Conservation (phyloP, 1,139 yeast species). For the Lodderomyces orthopsilosis region DNA sequence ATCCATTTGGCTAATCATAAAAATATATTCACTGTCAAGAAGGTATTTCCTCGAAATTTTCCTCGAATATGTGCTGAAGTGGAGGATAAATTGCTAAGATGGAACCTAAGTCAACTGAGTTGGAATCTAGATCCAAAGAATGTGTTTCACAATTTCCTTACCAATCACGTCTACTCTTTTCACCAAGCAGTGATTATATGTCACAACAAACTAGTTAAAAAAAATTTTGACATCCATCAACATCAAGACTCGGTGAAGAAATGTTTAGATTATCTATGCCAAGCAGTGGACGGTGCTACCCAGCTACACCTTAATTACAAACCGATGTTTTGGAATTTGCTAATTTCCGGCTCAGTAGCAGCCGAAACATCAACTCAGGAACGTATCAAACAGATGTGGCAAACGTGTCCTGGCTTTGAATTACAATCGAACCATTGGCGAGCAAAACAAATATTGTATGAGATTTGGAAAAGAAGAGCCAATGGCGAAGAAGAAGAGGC, state of each 20-base stretch:
- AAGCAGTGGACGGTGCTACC: slow-evolving; percentile 19
- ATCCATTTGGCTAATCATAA: slow-evolving; percentile 52
- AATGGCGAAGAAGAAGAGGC: slow-evolving; percentile 38
- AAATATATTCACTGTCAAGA: slow-evolving; percentile 42
- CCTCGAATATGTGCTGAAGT: slow-evolving; percentile 54
- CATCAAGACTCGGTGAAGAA: slow-evolving; percentile 34
- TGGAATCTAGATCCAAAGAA: slow-evolving; percentile 36
- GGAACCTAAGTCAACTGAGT: slow-evolving; percentile 32
- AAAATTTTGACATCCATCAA: slow-evolving; percentile 27
- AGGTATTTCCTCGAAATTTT: slow-evolving; percentile 52
- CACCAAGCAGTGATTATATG: slow-evolving; percentile 46
- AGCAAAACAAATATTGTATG: slow-evolving; percentile 51
- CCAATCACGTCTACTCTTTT: slow-evolving; percentile 36
- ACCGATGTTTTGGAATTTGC: slow-evolving; percentile 49
- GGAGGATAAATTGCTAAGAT: slow-evolving; percentile 46
- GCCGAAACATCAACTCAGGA: slow-evolving; percentile 12
- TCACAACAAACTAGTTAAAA: slow-evolving; percentile 43
- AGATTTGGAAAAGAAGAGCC: slow-evolving; percentile 48
- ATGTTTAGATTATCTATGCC: slow-evolving; percentile 31
- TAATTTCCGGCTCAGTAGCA: slow-evolving; percentile 47
- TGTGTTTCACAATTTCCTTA: slow-evolving; percentile 36
- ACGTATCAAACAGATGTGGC: slow-evolving; percentile 32
- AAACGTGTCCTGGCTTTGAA: slow-evolving; percentile 16
- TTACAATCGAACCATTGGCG: slow-evolving; percentile 46
- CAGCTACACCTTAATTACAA: slow-evolving; percentile 7